Evolutionary conservation across 495 filamentous ascomycete species (phyloP).

Genomic region (Xylaria nigripes): DNA sequence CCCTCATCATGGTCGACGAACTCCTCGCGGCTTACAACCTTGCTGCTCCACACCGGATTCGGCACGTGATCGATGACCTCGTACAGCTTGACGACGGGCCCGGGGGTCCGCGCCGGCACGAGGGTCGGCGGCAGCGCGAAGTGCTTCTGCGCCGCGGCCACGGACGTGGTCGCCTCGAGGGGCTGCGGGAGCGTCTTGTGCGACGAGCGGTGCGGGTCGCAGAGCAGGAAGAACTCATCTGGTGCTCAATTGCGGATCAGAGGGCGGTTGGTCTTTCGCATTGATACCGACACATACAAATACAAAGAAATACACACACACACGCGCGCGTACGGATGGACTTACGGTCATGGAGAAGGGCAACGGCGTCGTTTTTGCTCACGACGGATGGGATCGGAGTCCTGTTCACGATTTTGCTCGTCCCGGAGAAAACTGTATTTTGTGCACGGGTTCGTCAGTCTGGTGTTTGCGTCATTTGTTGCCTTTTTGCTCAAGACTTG

Average conservation of each 20-base stretch:
- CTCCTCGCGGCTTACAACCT: conserved; percentile 40
- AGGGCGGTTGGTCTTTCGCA: too few relatives aligned
- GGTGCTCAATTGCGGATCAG: not conserved
- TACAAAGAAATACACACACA: not conserved
- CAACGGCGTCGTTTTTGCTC: conserved; percentile 49
- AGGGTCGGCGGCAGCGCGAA: conserved; percentile 33
- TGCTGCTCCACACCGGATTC: conserved; percentile 36
- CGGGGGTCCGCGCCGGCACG: conserved; percentile 6
- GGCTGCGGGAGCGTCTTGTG: conserved; percentile 23
- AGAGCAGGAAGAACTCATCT: conserved; percentile 34
- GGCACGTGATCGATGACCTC: conserved; percentile 26
- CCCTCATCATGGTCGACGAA: conserved; percentile 33
- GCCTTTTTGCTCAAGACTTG: too few relatives aligned
- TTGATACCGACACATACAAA: too few relatives aligned
- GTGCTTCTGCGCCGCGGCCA: conserved; percentile 20
- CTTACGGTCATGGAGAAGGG: conserved; percentile 51
- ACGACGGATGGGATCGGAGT: conserved; percentile 46
- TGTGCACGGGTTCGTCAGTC: too few relatives aligned
- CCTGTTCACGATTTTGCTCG: conserved; percentile 43
- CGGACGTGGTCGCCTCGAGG: conserved; percentile 12
- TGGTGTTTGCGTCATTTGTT: not conserved
- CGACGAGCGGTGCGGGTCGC: conserved; percentile 36
- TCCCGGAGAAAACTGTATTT: conserved; percentile 30
- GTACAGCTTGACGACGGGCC: conserved; percentile 17
- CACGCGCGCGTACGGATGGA: not conserved